These are phyloP conservation scores for Rhizopogon vesiculosus DNA, from an alignment of 768 basidiomycete genomes.

Conservation along the genomic window DNA sequence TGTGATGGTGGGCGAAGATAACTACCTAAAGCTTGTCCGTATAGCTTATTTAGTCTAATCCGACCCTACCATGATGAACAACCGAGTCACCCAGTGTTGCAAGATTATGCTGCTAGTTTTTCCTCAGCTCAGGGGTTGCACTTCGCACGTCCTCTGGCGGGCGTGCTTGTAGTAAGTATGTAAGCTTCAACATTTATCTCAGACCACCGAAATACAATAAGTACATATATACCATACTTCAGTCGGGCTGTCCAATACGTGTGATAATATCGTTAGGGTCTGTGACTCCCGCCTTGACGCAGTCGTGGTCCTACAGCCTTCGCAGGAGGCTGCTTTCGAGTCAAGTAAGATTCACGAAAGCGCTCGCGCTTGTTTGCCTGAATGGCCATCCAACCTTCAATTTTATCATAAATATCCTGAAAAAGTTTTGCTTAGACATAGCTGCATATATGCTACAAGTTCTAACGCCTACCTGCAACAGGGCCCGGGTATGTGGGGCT, in stretches of 20 bases:
- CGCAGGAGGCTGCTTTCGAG: slow-evolving; percentile 5
- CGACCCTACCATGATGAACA: slow-evolving; percentile 42
- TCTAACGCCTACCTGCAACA: slow-evolving; percentile 16
- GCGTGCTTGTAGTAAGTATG: too few relatives aligned
- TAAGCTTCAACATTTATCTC: slow-evolving; percentile 40
- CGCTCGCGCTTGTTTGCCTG: slow-evolving; percentile 17
- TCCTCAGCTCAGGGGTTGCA: too few relatives aligned
- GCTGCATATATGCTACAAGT: not conserved
- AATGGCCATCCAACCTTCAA: slow-evolving; percentile 21
- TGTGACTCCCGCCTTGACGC: not conserved
- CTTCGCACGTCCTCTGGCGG: too few relatives aligned
- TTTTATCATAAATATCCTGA: slow-evolving; percentile 22
- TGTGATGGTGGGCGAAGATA: slow-evolving; percentile 6
- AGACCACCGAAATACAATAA: slow-evolving; percentile 34
- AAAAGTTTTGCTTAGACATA: not conserved
- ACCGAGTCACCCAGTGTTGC: slow-evolving; percentile 22
- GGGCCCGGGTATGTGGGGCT: slow-evolving; percentile 6
- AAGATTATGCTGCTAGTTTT: too few relatives aligned
- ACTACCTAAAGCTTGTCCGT: not conserved
- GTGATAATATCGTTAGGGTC: too few relatives aligned
- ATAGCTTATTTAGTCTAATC: too few relatives aligned
- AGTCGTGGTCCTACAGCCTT: slow-evolving; percentile 23
- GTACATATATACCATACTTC: not conserved
- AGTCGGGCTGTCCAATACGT: not conserved
- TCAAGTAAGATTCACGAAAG: not conserved